phyloP scores from a whole-genome alignment of 2,329 filamentous ascomycete species.

The Mycocentrospora acerina region DNA sequence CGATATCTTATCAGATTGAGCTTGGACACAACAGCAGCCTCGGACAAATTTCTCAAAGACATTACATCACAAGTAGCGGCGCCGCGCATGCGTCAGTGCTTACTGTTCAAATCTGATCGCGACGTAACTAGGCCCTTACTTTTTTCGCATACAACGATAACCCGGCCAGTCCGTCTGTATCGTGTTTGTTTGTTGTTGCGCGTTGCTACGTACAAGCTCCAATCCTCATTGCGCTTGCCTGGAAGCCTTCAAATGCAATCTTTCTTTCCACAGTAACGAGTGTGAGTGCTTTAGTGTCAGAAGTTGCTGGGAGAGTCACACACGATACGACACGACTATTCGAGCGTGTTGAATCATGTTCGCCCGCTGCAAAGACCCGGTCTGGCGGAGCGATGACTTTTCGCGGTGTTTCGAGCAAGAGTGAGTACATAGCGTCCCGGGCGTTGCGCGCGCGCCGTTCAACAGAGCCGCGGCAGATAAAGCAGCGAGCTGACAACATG shows the following conservation, averaged over 20 bases:
- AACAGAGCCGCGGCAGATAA: not conserved
- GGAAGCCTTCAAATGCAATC: conserved; percentile 15
- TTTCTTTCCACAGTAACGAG: conserved; percentile 17
- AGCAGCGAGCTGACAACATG: conserved; percentile 12
- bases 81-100: conserved; percentile 11
- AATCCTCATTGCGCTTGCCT: conserved; percentile 5
- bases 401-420: conserved; percentile 64
- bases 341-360: conserved; percentile 48
- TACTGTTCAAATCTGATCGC: conserved; percentile 11
- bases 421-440: conserved; percentile 58
- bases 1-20: conserved; percentile 13
- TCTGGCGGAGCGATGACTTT: conserved; percentile 65
- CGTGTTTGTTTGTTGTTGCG: conserved; percentile 12
- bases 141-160: conserved; percentile 10
- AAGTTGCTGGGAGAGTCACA: conserved; percentile 10
- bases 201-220: conserved; percentile 1
- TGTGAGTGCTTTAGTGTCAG: conserved; percentile 22
- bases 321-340: conserved; percentile 13
- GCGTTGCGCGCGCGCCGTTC: not conserved
- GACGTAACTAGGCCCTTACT: conserved; percentile 4
- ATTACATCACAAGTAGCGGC: conserved; percentile 13
- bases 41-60: not conserved
- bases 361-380: conserved; percentile 57
- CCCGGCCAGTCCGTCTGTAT: conserved; percentile 9
- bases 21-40: not conserved